These are phyloP conservation scores for Blastomyces gilchristii DNA, from an alignment of 2,329 filamentous ascomycete genomes.

Conservation along the genomic window DNA sequence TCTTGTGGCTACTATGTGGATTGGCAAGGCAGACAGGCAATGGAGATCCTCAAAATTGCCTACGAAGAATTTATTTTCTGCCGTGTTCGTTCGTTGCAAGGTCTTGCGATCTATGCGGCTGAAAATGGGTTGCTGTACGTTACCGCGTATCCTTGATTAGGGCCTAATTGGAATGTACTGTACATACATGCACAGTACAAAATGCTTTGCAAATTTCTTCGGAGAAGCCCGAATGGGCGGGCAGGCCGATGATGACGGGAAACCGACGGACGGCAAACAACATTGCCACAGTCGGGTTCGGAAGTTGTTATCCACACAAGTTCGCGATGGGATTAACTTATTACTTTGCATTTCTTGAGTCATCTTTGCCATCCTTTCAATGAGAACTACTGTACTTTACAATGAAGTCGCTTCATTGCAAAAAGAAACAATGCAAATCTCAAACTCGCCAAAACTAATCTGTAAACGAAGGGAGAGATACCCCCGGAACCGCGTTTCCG, in stretches of 20 bases:
- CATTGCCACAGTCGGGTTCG: background rate
- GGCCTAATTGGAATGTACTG: background rate
- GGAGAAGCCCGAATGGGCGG: background rate
- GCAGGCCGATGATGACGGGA: background rate
- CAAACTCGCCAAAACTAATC: no score
- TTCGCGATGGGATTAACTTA: no score
- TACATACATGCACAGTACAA: no score
- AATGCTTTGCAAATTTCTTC: background rate
- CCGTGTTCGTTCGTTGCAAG: background rate
- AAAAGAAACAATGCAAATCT: no score
- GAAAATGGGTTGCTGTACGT: background rate
- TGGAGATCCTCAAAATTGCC: background rate
- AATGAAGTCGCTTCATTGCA: no score
- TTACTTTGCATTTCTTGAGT: no score
- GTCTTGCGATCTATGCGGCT: background rate
- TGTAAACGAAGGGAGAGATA: no score
- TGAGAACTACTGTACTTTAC: no score
- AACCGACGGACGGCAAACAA: background rate
- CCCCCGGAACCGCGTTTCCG: no score
- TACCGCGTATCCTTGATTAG: background rate
- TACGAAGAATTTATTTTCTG: no score
- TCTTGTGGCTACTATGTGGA: background rate
- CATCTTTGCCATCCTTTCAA: no score
- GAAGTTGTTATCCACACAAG: background rate
- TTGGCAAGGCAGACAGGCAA: conserved; percentile 1